phyloP scores from a whole-genome alignment of 345 rosid genomes.

The Capsella bursapastoris region DNA sequence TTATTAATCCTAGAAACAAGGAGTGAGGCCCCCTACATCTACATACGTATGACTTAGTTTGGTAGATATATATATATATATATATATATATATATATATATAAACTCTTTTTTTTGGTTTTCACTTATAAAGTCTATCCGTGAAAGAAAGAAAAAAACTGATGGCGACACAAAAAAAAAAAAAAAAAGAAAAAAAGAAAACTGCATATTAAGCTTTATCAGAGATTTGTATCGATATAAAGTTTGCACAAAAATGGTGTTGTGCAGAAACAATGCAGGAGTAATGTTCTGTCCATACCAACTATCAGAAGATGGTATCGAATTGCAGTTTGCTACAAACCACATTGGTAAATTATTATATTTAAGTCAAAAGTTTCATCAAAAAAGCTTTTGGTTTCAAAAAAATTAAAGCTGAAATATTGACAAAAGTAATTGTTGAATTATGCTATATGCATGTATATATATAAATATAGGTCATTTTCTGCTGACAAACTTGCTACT shows the following conservation, averaged over 20 bases:
- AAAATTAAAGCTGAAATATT: neutral
- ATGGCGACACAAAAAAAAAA: too few relatives aligned
- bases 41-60: neutral
- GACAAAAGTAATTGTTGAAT: neutral
- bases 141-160: neutral
- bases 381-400: neutral
- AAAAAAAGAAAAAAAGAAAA: neutral
- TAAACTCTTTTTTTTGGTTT: too few relatives aligned
- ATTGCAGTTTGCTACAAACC: slow-evolving; percentile 84
- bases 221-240: neutral
- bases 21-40: neutral
- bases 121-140: neutral
- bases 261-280: slow-evolving; percentile 85
- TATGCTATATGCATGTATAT: neutral
- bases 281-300: slow-evolving; percentile 89
- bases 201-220: neutral
- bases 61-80: neutral
- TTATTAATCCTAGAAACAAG: neutral
- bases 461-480: slow-evolving; percentile 68
- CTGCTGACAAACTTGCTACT: slow-evolving; percentile 82
- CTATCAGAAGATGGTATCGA: slow-evolving; percentile 78
- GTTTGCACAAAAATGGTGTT: neutral
- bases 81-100: too few relatives aligned
- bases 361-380: too few relatives aligned
- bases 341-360: slow-evolving; percentile 53